A percentile compares a stretch with the other conserved stretches of the same genome.
Evolutionary conservation across 1,139 yeast genomes (phyloP).

Genomic region (Geotrichum bryndzae): DNA sequence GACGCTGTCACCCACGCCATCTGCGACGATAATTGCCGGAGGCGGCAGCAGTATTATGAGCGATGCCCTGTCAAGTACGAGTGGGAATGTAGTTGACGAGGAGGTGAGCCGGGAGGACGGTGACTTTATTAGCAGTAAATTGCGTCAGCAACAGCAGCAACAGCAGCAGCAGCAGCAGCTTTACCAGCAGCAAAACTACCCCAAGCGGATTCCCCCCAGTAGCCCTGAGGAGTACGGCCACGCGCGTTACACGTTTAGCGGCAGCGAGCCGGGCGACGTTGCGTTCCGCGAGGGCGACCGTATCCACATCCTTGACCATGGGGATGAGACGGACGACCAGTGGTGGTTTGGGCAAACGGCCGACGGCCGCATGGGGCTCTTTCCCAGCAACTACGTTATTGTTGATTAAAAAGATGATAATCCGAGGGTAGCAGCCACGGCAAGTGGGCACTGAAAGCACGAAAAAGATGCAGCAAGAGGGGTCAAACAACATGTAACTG

Average conservation of each 20-base stretch:
- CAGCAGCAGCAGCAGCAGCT: constrained; percentile 10
- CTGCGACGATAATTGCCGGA: background rate
- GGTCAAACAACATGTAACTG: too few species aligned
- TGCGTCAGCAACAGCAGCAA: constrained; percentile 1
- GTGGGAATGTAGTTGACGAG: background rate
- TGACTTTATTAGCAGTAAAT: constrained; percentile 4
- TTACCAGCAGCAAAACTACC: constrained; percentile 10
- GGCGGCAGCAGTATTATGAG: background rate
- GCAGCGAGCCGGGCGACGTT: constrained; percentile 45
- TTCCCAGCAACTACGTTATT: constrained; percentile 52
- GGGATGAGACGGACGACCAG: constrained; percentile 37
- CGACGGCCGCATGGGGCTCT: constrained; percentile 45
- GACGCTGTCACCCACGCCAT: constrained; percentile 9
- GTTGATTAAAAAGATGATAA: constrained; percentile 1
- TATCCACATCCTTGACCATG: constrained; percentile 41
- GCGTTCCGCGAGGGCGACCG: constrained; percentile 46
- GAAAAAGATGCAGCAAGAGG: too few species aligned
- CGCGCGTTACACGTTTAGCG: constrained; percentile 36
- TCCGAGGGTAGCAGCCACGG: too few species aligned
- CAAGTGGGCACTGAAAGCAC: too few species aligned
- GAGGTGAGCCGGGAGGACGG: constrained; percentile 4
- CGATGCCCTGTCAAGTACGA: background rate
- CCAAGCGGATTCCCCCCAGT: constrained; percentile 7
- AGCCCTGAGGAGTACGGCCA: constrained; percentile 27
- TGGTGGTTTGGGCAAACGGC: constrained; percentile 59